Conservation (phyloP, 2,329 filamentous ascomycete species). For the Arthrobotrys conoides region DNA sequence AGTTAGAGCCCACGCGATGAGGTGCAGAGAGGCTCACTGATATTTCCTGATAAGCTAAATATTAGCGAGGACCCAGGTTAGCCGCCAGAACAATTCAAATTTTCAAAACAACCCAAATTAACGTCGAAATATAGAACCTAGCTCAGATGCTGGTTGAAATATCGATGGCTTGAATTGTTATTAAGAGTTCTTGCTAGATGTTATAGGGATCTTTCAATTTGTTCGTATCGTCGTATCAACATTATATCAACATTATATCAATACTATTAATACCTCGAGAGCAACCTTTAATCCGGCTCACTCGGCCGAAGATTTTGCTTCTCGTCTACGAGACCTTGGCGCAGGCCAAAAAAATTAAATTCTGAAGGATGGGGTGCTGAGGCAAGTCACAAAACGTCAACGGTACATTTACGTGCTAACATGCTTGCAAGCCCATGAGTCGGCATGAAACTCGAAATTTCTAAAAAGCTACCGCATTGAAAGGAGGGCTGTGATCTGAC, state of each 20-base stretch:
- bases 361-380: conserved; percentile 24
- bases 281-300: background rate
- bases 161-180: background rate
- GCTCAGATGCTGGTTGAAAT: background rate
- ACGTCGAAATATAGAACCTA: background rate
- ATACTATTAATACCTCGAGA: background rate
- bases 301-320: conserved; percentile 34
- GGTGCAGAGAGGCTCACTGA: conserved; percentile 19
- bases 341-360: background rate
- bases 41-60: conserved; percentile 19
- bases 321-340: background rate
- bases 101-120: background rate
- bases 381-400: conserved; percentile 9
- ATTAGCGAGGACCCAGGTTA: conserved; percentile 30
- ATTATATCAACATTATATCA: too few species aligned
- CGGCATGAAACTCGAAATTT: conserved; percentile 51
- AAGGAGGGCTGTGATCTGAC: conserved; percentile 23
- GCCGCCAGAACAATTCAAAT: conserved; percentile 39
- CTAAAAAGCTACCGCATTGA: conserved; percentile 43
- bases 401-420: background rate
- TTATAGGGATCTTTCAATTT: too few species aligned
- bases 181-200: too few species aligned
- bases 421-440: conserved; percentile 2
- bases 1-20: conserved; percentile 21
- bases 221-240: conserved; percentile 5